Evolutionary conservation across 768 basidiomycete species (phyloP).

Genomic region (Tremella fuciformis): DNA sequence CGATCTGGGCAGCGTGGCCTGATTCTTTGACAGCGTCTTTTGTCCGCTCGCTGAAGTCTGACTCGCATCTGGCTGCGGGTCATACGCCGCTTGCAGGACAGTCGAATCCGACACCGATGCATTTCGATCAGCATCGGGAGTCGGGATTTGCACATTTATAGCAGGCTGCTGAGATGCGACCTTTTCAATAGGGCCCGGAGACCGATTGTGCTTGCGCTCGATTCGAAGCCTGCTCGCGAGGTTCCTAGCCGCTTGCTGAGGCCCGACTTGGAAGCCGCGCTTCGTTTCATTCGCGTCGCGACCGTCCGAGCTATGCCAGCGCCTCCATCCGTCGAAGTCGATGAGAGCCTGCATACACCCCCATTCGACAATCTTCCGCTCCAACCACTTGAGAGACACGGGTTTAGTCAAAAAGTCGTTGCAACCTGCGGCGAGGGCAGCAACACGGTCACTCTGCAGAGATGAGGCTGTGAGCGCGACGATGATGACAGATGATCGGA

Average conservation of each 20-base stretch:
- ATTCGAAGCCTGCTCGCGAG: slow-evolving; percentile 42
- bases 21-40: neutral
- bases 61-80: too few relatives aligned
- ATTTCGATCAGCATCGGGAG: neutral
- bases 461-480: slow-evolving; percentile 98
- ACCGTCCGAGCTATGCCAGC: slow-evolving; percentile 47
- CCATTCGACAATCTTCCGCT: slow-evolving; percentile 99
- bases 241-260: slow-evolving; percentile 44
- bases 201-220: slow-evolving; percentile 27
- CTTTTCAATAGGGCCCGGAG: slow-evolving; percentile 1
- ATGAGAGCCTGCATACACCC: slow-evolving; percentile 69
- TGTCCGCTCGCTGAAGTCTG: too few relatives aligned
- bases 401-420: slow-evolving; percentile 99
- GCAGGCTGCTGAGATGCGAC: neutral
- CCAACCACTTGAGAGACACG: slow-evolving; percentile 89
- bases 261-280: slow-evolving; percentile 38
- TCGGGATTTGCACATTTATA: neutral
- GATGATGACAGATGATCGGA: slow-evolving; percentile 93
- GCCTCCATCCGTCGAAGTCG: slow-evolving; percentile 53
- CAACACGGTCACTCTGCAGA: slow-evolving; percentile 89
- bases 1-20: neutral
- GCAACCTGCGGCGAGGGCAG: slow-evolving; percentile 95
- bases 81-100: too few relatives aligned
- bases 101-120: neutral
- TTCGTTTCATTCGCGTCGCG: slow-evolving; percentile 35